Evolutionary conservation across 2,329 filamentous ascomycete species (phyloP), one percentile per base, ranked within the genome.

Genomic region (Uncinocarpus reesii): DNA sequence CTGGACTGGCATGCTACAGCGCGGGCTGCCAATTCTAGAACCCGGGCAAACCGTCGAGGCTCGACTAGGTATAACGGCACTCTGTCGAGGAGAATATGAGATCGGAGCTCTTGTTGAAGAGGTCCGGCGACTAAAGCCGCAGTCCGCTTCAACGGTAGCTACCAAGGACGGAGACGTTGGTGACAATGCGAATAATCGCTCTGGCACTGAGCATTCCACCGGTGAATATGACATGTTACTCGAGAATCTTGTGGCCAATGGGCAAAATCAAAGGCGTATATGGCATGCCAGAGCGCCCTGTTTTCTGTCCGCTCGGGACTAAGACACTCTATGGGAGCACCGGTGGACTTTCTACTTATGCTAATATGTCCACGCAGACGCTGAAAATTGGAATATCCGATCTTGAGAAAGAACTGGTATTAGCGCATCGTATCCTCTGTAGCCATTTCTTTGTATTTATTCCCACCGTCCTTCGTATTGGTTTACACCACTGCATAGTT

Each of bases 1-100:
- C 1, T 92, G 86, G 82, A 90, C 87, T 55, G 89, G 89, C 1
- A 81, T 84, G 24, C 66, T 95, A 49, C 89, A 95, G 66, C 81
- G 82, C 59, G 73, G 78, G 1, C 68, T 95, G 0, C 80, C 83
- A 0, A 60, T 77, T 5, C 62, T 95, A 1, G 65, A 67, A 4
- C 77, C 80, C 0, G 76, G 78, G 3, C 71, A 75, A 37, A 76
- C 67, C n/a, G 71, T 74, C 0, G 76, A 81, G 52, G 71, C 85
- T 18, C 72, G 74, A 1, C 66, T 93, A 3, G 84, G 84, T 3
- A 74, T 89, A 36, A 85, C 85, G 35, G 77, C 83, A 26, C 75
- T 95, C 28, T 88, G 84, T 55, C 76, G 80, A 37, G 89, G 89
- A 13, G 80, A 86, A 55, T 95, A 90, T 62, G 88, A 94, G 64